Evolutionary conservation across 169 alveolate species (phyloP).

Genomic region (Ichthyophthirius multifiliis): DNA sequence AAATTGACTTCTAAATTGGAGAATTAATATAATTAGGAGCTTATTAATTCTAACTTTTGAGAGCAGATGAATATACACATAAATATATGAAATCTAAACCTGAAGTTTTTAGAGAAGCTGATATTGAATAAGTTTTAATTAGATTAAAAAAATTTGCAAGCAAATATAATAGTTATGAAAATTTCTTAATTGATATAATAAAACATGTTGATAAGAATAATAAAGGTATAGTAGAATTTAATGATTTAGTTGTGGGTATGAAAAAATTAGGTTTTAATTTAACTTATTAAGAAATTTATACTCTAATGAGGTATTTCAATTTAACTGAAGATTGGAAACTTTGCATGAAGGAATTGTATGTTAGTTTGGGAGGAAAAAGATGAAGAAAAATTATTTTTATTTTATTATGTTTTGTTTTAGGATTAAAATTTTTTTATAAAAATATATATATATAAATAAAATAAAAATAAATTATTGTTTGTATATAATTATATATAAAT

Average conservation of each 20-base stretch:
- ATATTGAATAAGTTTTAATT: slow-evolving; percentile 46
- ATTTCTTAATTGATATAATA: slow-evolving; percentile 55
- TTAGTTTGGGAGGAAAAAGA: slow-evolving; percentile 30
- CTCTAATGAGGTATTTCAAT: slow-evolving; percentile 65
- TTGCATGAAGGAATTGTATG: slow-evolving; percentile 23
- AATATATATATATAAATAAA: no score
- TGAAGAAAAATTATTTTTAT: no score
- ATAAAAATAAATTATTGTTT: no score
- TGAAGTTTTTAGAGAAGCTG: slow-evolving; percentile 75
- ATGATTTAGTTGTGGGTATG: slow-evolving; percentile 65
- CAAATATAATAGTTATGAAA: slow-evolving; percentile 46
- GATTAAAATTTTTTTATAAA: no score
- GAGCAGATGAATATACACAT: slow-evolving; percentile 83
- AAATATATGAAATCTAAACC: slow-evolving; percentile 80
- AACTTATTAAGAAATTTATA: slow-evolving; percentile 65
- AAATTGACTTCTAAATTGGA: slow-evolving; percentile 76
- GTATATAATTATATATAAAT: no score
- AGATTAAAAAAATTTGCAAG: slow-evolving; percentile 58
- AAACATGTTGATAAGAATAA: slow-evolving; percentile 57
- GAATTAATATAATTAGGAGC: slow-evolving; percentile 62
- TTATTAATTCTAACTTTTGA: slow-evolving; percentile 67
- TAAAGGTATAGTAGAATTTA: slow-evolving; percentile 60
- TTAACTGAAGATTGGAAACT: slow-evolving; percentile 42
- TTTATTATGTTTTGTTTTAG: no score
- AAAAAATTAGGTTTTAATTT: slow-evolving; percentile 48